These are phyloP conservation scores for Podila minutissima DNA, from an alignment of 192 early-diverging fungal genomes.

Conservation along the genomic window DNA sequence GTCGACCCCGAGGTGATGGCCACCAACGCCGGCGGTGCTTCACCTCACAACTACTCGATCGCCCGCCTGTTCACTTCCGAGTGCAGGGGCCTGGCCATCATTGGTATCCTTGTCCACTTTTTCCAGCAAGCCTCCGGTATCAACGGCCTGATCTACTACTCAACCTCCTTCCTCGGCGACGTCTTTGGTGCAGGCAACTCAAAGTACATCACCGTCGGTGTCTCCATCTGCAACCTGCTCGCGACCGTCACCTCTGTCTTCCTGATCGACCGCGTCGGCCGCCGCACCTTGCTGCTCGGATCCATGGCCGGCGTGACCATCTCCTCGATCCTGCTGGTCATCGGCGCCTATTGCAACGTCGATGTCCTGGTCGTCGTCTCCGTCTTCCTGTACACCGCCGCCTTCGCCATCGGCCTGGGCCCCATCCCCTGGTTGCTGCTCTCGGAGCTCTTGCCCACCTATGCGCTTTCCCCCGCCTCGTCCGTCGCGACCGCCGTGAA, in stretches of 20 bases:
- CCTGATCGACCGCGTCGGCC: constrained; percentile 73
- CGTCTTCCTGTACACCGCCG: constrained; percentile 80
- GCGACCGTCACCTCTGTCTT: constrained; percentile 67
- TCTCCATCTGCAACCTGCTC: constrained; percentile 66
- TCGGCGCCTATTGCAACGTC: constrained; percentile 65
- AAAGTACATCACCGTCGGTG: constrained; percentile 70
- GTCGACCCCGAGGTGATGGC: constrained; percentile 50
- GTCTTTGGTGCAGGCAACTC: constrained; percentile 61
- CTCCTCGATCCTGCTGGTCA: constrained; percentile 70
- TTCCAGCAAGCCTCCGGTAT: constrained; percentile 89
- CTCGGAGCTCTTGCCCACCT: constrained; percentile 80
- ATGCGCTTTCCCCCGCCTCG: constrained; percentile 76
- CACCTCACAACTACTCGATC: constrained; percentile 55
- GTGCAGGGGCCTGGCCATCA: constrained; percentile 69
- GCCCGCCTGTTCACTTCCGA: constrained; percentile 65
- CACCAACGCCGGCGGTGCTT: constrained; percentile 12
- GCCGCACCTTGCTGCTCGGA: constrained; percentile 70
- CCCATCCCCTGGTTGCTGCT: constrained; percentile 86
- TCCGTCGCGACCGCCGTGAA: constrained; percentile 79
- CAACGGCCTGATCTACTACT: constrained; percentile 88
- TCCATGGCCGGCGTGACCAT: constrained; percentile 69
- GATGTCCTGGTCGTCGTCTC: constrained; percentile 68
- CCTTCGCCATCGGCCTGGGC: constrained; percentile 84
- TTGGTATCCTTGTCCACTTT: constrained; percentile 73
- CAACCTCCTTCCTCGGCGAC: constrained; percentile 83